phyloP scores from a whole-genome alignment of 208 protist genomes.

The Tritrichomonas musculus region DNA sequence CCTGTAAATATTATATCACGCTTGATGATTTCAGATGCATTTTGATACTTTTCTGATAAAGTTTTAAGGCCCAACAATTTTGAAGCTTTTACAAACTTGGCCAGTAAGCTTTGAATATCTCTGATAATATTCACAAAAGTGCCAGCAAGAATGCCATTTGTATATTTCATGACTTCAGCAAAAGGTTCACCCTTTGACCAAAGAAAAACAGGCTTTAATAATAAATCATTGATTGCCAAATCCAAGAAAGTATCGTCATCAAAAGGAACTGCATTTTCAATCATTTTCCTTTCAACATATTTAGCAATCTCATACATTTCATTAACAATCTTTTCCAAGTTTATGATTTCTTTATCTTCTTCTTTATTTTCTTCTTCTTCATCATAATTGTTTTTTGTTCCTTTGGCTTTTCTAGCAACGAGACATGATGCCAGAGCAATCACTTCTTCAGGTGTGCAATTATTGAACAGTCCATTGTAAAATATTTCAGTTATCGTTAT shows the following conservation, averaged over 20 bases:
- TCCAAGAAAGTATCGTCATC: background rate
- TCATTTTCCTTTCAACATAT: background rate
- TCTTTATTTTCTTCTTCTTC: background rate
- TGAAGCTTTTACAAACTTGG: conserved; percentile 62
- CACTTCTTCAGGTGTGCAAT: conserved; percentile 49
- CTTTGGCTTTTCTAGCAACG: background rate
- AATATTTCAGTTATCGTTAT: conserved; percentile 94
- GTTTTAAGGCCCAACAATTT: conserved; percentile 94
- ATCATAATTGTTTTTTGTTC: too few relatives aligned
- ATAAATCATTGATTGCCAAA: background rate
- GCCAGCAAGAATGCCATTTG: background rate
- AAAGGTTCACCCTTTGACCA: background rate
- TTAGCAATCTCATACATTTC: background rate
- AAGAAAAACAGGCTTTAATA: background rate
- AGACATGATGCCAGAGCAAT: background rate
- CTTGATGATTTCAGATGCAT: conserved; percentile 81
- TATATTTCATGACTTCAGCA: background rate
- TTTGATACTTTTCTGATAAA: conserved; percentile 91
- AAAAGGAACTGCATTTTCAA: background rate
- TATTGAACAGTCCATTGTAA: conserved; percentile 91
- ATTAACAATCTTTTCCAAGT: background rate
- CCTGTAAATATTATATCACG: conserved; percentile 98
- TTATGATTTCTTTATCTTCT: too few relatives aligned
- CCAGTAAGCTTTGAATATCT: conserved; percentile 51
- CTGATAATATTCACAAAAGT: background rate